Conservation (phyloP, 495 filamentous ascomycete genomes). For the Penicillium angulare region DNA sequence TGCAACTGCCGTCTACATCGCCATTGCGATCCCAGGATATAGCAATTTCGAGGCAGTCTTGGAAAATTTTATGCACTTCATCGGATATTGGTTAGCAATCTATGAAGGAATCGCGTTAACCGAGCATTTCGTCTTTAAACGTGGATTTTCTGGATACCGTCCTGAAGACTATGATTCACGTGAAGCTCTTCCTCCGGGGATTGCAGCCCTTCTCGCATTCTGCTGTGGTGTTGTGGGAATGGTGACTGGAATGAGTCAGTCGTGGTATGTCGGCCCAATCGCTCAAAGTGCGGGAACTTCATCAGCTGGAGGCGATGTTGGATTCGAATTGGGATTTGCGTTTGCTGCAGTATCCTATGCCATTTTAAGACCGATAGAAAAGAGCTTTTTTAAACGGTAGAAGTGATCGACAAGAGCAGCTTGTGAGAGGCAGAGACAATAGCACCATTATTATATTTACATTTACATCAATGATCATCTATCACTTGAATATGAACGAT, state of each 20-base stretch:
- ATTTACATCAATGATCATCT: too few relatives aligned
- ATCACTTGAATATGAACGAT: too few relatives aligned
- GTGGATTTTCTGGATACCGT: constrained; percentile 35
- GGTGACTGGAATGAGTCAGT: constrained; percentile 54
- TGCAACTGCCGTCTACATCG: constrained; percentile 50
- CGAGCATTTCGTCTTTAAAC: constrained; percentile 49
- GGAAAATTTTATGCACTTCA: constrained; percentile 54
- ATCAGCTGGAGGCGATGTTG: constrained; percentile 52
- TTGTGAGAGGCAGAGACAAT: too few relatives aligned
- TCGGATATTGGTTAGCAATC: constrained; percentile 56
- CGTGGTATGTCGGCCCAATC: constrained; percentile 55
- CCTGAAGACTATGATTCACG: constrained; percentile 47
- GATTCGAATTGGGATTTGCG: constrained; percentile 56
- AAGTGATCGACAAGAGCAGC: not conserved
- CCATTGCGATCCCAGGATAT: constrained; percentile 50
- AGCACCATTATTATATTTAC: too few relatives aligned
- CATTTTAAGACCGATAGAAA: constrained; percentile 8
- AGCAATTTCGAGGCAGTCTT: constrained; percentile 49
- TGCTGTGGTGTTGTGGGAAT: constrained; percentile 39
- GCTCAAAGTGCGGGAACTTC: constrained; percentile 29
- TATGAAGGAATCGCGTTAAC: constrained; percentile 49
- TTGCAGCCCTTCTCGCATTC: constrained; percentile 39
- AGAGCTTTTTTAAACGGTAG: constrained; percentile 6
- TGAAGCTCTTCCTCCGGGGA: constrained; percentile 42
- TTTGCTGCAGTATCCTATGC: constrained; percentile 46